A percentile compares a stretch with the other conserved stretches of the same genome.
Evolutionary conservation across 2,329 filamentous ascomycete species (phyloP).

Genomic region (Stagonosporopsis rhizophila): DNA sequence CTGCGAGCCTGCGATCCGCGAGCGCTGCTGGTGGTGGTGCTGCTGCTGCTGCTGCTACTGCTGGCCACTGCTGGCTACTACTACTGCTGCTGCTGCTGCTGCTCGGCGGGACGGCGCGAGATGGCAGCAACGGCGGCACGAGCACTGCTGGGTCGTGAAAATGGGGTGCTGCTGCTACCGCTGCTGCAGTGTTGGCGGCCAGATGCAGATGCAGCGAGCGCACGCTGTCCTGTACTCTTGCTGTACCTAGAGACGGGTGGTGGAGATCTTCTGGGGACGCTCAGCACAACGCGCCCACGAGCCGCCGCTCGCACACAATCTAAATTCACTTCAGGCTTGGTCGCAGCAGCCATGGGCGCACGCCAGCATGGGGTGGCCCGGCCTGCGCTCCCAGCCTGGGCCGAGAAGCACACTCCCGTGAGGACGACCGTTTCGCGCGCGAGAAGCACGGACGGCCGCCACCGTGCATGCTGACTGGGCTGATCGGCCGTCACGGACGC

Average conservation of each 20-base stretch:
- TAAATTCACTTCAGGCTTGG: conserved; percentile 47
- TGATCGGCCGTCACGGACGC: conserved; percentile 37
- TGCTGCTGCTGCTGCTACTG: background rate
- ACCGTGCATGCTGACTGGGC: conserved; percentile 44
- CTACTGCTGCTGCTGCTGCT: conserved; percentile 26
- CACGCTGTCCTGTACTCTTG: conserved; percentile 23
- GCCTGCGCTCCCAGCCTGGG: conserved; percentile 37
- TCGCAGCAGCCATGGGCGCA: conserved; percentile 36
- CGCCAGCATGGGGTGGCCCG: conserved; percentile 34
- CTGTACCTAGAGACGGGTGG: conserved; percentile 41
- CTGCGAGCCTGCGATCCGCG: conserved; percentile 23
- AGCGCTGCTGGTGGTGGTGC: background rate
- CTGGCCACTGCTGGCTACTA: background rate
- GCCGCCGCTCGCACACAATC: conserved; percentile 47
- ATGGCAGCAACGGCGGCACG: conserved; percentile 38
- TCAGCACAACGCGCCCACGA: conserved; percentile 35
- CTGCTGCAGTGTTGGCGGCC: conserved; percentile 25
- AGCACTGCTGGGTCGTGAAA: too few relatives aligned
- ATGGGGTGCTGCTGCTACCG: conserved; percentile 23
- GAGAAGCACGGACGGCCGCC: conserved; percentile 36
- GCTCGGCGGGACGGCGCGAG: conserved; percentile 47
- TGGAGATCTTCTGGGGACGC: conserved; percentile 47
- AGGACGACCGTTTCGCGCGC: conserved; percentile 33
- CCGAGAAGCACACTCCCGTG: conserved; percentile 32
- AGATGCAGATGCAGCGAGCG: conserved; percentile 27